A percentile compares a stretch with the other conserved stretches of the same genome.
Conservation (phyloP, 768 basidiomycete species). For the Rossbeevera mucosa region DNA sequence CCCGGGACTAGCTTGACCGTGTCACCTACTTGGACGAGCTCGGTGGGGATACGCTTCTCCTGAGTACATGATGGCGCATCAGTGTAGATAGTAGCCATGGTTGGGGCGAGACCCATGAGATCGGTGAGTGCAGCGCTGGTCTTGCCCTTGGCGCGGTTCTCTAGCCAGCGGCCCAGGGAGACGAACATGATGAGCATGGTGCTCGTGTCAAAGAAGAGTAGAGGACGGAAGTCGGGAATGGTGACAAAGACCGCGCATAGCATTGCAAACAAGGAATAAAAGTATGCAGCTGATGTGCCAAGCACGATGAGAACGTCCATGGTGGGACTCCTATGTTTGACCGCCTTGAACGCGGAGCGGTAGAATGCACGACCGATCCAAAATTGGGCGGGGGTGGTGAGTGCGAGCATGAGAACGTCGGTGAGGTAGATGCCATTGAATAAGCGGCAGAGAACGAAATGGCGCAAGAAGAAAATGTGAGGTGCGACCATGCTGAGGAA, state of each 20-base stretch:
- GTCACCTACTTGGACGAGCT: slow-evolving; percentile 92
- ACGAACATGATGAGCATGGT: slow-evolving; percentile 99
- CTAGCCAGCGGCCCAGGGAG: slow-evolving; percentile 90
- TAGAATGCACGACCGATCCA: slow-evolving; percentile 90
- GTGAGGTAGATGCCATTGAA: slow-evolving; percentile 73
- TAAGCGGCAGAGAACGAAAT: slow-evolving; percentile 47
- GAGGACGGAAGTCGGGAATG: slow-evolving; percentile 68
- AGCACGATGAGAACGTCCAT: slow-evolving; percentile 98
- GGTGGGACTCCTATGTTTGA: slow-evolving; percentile 85
- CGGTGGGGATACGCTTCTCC: slow-evolving; percentile 90
- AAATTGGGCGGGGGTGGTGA: slow-evolving; percentile 91
- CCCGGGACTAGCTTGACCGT: slow-evolving; percentile 92
- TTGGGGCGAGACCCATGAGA: slow-evolving; percentile 90
- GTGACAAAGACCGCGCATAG: slow-evolving; percentile 58
- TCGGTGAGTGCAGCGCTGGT: slow-evolving; percentile 96
- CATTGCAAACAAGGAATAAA: slow-evolving; percentile 78
- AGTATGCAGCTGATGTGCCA: slow-evolving; percentile 90
- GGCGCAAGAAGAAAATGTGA: slow-evolving; percentile 55
- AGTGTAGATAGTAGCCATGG: slow-evolving; percentile 94
- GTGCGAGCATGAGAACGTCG: slow-evolving; percentile 66
- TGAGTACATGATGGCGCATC: slow-evolving; percentile 74
- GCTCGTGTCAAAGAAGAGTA: slow-evolving; percentile 96
- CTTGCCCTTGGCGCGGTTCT: slow-evolving; percentile 95
- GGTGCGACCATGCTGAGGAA: slow-evolving; percentile 83
- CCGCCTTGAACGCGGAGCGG: slow-evolving; percentile 81